These are phyloP conservation scores for Astrothelium subdiscretum DNA, from an alignment of 495 filamentous ascomycete genomes.

Conservation along the genomic window DNA sequence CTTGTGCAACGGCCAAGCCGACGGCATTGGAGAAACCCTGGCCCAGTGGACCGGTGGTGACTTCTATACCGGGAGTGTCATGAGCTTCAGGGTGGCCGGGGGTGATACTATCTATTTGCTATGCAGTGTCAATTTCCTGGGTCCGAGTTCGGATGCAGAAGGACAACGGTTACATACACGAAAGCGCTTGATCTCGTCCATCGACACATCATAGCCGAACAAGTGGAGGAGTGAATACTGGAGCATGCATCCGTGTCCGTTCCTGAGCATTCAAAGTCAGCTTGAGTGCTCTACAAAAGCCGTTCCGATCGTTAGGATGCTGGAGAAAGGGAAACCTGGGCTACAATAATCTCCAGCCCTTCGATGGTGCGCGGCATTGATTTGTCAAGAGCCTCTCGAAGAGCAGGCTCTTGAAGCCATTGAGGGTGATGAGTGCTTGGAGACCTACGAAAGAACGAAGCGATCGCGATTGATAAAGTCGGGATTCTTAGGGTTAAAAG, in stretches of 20 bases:
- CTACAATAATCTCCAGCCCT: not conserved
- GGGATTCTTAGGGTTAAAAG: conserved; percentile 98
- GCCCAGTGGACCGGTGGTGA: conserved; percentile 92
- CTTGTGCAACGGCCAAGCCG: conserved; percentile 92
- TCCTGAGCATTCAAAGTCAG: conserved; percentile 42
- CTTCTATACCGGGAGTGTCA: conserved; percentile 92
- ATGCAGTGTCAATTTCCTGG: not conserved
- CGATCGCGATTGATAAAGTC: conserved; percentile 93
- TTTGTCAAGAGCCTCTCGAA: not conserved
- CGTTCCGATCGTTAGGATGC: not conserved
- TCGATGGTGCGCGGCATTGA: not conserved
- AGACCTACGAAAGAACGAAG: conserved; percentile 95
- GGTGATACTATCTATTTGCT: conserved; percentile 70
- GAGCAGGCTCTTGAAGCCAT: not conserved
- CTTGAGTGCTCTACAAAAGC: not conserved
- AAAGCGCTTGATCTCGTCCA: conserved; percentile 93
- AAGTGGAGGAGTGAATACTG: conserved; percentile 97
- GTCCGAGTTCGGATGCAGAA: not conserved
- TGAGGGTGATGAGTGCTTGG: not conserved
- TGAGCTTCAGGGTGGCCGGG: conserved; percentile 95
- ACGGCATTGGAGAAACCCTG: conserved; percentile 94
- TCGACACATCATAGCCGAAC: conserved; percentile 72
- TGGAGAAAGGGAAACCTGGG: not conserved
- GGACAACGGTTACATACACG: conserved; percentile 49
- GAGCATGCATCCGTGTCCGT: conserved; percentile 98